Conservation (phyloP, 352 stramenopile genomes). For the Globisporangium polare region DNA sequence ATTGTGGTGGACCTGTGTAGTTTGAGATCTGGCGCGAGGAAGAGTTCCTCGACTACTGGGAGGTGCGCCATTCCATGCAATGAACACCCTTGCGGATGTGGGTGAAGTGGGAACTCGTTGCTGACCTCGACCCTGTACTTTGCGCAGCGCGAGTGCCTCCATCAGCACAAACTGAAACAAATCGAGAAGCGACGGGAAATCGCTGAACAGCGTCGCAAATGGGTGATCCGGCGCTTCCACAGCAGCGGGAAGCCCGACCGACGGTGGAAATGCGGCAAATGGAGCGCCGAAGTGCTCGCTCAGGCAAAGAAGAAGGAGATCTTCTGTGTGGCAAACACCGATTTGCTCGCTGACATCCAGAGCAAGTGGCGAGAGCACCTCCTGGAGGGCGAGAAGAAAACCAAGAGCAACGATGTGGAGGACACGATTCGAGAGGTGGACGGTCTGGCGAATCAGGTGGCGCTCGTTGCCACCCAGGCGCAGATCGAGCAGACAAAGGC, state of each 20-base stretch:
- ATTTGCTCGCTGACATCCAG: slow-evolving; percentile 49
- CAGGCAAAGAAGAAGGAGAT: slow-evolving; percentile 43
- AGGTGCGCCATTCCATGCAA: slow-evolving; percentile 29
- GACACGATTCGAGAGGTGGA: slow-evolving; percentile 26
- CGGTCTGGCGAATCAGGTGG: slow-evolving; percentile 42
- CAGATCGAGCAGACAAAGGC: slow-evolving; percentile 58
- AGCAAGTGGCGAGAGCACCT: slow-evolving; percentile 45
- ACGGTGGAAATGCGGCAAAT: slow-evolving; percentile 46
- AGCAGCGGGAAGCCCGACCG: slow-evolving; percentile 58
- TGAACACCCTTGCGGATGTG: background rate
- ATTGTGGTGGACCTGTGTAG: slow-evolving; percentile 20
- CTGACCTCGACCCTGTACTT: background rate
- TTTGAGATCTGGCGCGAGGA: slow-evolving; percentile 73
- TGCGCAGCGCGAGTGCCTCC: slow-evolving; percentile 53
- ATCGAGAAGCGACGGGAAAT: slow-evolving; percentile 30
- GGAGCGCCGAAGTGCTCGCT: slow-evolving; percentile 42
- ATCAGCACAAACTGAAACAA: slow-evolving; percentile 36
- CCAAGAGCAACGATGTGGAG: slow-evolving; percentile 20
- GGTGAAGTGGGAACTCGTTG: background rate
- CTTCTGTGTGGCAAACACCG: slow-evolving; percentile 44
- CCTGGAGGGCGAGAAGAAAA: slow-evolving; percentile 9
- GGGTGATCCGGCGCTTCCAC: slow-evolving; percentile 42
- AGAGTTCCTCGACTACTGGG: slow-evolving; percentile 78
- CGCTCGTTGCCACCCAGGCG: slow-evolving; percentile 32
- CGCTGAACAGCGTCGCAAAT: slow-evolving; percentile 48